Evolutionary conservation across 306 rosid species (phyloP).

Genomic region (Quercus suber): DNA sequence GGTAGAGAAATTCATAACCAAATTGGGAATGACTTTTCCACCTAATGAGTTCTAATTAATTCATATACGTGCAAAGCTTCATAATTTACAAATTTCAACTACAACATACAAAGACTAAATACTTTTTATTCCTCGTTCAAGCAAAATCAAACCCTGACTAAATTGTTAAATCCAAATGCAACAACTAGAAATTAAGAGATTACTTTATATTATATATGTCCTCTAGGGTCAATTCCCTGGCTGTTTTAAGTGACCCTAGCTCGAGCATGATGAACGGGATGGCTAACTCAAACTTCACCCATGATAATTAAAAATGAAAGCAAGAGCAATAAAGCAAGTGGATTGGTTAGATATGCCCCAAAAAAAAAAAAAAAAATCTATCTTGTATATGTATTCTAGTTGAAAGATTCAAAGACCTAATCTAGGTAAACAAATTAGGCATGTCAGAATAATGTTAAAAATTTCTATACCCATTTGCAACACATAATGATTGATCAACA

Average conservation of each 20-base stretch:
- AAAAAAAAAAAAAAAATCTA: neutral
- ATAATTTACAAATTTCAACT: too few species aligned
- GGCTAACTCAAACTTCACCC: neutral
- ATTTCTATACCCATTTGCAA: neutral
- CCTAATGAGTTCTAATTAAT: too few species aligned
- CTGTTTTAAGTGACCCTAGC: neutral
- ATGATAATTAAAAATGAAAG: neutral
- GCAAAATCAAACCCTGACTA: neutral
- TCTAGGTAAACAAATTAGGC: neutral
- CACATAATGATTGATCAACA: neutral
- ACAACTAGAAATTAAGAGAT: neutral
- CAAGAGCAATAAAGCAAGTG: neutral
- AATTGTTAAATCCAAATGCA: neutral
- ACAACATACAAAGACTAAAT: too few species aligned
- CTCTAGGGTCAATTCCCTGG: neutral
- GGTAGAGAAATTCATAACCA: too few species aligned
- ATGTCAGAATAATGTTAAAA: neutral
- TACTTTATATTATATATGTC: neutral
- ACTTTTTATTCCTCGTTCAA: too few species aligned
- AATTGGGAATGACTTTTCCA: too few species aligned
- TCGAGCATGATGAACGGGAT: neutral
- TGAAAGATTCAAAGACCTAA: neutral
- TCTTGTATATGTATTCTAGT: neutral
- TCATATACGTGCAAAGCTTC: too few species aligned
- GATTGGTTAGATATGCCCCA: too few species aligned